Conservation (phyloP, 305 asterid genomes). For the Stenogyne calaminthoides region DNA sequence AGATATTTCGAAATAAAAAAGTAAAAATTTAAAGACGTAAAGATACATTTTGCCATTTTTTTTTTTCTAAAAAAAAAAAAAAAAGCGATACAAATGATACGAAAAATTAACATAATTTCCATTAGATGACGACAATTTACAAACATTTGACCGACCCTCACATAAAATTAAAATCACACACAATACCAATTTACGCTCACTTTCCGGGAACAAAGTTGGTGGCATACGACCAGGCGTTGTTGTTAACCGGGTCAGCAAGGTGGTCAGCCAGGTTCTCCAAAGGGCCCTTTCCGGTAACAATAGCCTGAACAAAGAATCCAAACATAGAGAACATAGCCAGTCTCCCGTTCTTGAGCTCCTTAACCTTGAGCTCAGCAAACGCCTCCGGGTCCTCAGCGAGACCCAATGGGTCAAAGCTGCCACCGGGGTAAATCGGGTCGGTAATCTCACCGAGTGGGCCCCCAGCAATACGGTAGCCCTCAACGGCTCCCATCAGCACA, state of each 20-base stretch:
- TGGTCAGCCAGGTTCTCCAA: slow-evolving; percentile 55
- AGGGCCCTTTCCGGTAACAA: slow-evolving; percentile 63
- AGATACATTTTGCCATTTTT: no score
- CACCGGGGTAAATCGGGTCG: slow-evolving; percentile 66
- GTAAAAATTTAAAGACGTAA: no score
- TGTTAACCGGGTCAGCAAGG: slow-evolving; percentile 57
- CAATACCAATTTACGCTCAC: slow-evolving; percentile 12
- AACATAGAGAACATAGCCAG: slow-evolving; percentile 68
- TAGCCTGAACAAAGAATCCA: slow-evolving; percentile 60
- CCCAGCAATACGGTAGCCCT: slow-evolving; percentile 65
- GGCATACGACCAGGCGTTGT: slow-evolving; percentile 59
- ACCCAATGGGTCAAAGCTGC: slow-evolving; percentile 61
- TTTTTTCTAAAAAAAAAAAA: no score
- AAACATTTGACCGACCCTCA: not conserved
- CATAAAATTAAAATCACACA: not conserved
- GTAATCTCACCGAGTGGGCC: slow-evolving; percentile 63
- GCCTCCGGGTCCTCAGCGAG: slow-evolving; percentile 68
- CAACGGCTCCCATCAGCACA: slow-evolving; percentile 64
- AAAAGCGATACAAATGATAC: not conserved
- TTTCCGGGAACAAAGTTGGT: slow-evolving; percentile 59
- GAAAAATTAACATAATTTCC: not conserved
- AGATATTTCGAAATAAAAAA: no score
- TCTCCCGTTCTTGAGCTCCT: slow-evolving; percentile 63
- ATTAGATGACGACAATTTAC: slow-evolving; percentile 22
- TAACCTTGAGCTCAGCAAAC: slow-evolving; percentile 62